phyloP scores from a whole-genome alignment of 805 yeast genomes.

The Zygotorulaspora chibaensis region DNA sequence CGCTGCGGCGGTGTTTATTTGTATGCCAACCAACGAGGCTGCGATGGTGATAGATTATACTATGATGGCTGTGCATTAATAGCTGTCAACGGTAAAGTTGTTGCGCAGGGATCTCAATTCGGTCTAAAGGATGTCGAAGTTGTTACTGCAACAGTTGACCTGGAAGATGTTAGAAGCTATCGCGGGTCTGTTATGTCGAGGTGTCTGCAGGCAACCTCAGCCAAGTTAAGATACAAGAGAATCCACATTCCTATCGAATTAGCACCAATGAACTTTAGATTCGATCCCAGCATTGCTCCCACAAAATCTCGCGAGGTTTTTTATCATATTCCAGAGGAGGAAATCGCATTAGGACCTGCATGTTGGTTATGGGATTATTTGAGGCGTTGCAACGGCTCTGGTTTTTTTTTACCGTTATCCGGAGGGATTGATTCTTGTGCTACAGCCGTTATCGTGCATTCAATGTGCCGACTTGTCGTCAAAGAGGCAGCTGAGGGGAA shows the following conservation, averaged over 20 bases:
- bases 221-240: slow-evolving; percentile 42
- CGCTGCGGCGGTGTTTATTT: slow-evolving; percentile 96
- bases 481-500: slow-evolving; percentile 66
- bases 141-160: slow-evolving; percentile 87
- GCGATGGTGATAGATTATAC: slow-evolving; percentile 96
- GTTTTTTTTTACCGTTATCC: slow-evolving; percentile 87
- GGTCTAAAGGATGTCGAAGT: slow-evolving; percentile 91
- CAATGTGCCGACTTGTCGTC: slow-evolving; percentile 87
- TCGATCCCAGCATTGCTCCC: slow-evolving; percentile 61
- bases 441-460: slow-evolving; percentile 87
- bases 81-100: slow-evolving; percentile 84
- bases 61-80: slow-evolving; percentile 97
- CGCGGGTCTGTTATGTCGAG: slow-evolving; percentile 68
- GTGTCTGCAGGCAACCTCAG: slow-evolving; percentile 56
- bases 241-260: slow-evolving; percentile 61
- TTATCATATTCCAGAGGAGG: slow-evolving; percentile 87
- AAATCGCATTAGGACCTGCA: slow-evolving; percentile 96
- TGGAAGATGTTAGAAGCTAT: slow-evolving; percentile 85
- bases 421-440: slow-evolving; percentile 99
- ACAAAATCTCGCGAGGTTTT: slow-evolving; percentile 46
- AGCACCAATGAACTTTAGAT: slow-evolving; percentile 54
- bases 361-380: slow-evolving; percentile 99
- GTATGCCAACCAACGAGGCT: slow-evolving; percentile 93
- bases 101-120: slow-evolving; percentile 92
- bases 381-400: slow-evolving; percentile 85